A percentile compares a stretch with the other conserved stretches of the same genome.
These are phyloP conservation scores for Trichoderma gracile DNA, from an alignment of 2,329 filamentous ascomycete genomes.

Conservation along the genomic window DNA sequence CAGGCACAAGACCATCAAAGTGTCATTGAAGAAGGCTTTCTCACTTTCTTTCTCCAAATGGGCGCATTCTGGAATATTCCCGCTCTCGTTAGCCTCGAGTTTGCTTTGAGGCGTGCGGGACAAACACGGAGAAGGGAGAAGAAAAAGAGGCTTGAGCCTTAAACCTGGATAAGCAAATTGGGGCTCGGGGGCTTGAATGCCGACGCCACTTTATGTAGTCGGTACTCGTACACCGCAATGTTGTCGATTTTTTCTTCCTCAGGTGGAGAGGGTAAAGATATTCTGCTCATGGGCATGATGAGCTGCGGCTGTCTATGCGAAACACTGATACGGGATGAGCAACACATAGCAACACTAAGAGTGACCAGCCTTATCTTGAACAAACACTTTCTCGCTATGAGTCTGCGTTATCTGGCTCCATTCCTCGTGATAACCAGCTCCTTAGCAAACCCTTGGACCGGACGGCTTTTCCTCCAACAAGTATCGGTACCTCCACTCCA, in stretches of 20 bases:
- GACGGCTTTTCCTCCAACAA: neutral
- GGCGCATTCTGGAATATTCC: conserved; percentile 19
- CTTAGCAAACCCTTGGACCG: too few relatives aligned
- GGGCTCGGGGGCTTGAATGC: conserved; percentile 12
- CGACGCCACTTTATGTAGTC: conserved; percentile 6
- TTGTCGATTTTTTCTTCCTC: too few relatives aligned
- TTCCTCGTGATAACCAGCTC: neutral
- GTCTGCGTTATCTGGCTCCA: neutral
- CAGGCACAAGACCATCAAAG: neutral
- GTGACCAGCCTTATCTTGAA: conserved; percentile 3
- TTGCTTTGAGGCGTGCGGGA: neutral
- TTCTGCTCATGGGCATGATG: neutral
- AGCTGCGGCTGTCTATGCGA: neutral
- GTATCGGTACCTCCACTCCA: conserved; percentile 5
- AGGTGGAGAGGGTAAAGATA: neutral
- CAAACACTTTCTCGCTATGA: neutral
- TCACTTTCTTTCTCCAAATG: neutral
- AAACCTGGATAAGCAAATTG: conserved; percentile 5
- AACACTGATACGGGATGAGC: neutral
- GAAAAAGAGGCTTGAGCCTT: conserved; percentile 1
- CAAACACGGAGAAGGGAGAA: neutral
- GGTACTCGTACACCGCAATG: neutral
- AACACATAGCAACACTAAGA: neutral
- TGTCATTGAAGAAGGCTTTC: neutral
- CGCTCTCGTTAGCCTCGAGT: neutral